Evolutionary conservation across 768 basidiomycete species (phyloP).

Genomic region (Boletus barrowsii): DNA sequence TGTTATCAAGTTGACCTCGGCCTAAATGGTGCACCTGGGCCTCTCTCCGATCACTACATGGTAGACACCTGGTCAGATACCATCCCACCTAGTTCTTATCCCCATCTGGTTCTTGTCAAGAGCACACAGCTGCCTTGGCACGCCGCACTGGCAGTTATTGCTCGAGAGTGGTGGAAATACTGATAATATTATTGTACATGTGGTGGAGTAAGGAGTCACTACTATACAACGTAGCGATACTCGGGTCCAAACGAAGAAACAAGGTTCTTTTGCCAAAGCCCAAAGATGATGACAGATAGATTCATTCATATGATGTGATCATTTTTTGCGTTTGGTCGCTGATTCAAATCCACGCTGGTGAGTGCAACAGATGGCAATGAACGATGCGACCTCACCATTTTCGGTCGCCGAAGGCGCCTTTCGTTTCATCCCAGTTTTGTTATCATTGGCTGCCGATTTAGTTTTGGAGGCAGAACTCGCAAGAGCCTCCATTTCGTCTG

Average conservation of each 20-base stretch:
- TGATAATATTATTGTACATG: slow-evolving; percentile 22
- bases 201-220: slow-evolving; percentile 12
- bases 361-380: not conserved
- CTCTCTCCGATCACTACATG: too few relatives aligned
- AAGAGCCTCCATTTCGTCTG: slow-evolving; percentile 52
- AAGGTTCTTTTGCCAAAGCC: not conserved
- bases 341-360: not conserved
- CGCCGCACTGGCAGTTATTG: not conserved
- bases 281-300: not conserved
- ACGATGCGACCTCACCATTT: slow-evolving; percentile 33
- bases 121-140: too few relatives aligned
- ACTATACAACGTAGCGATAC: slow-evolving; percentile 6
- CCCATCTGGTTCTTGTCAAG: too few relatives aligned
- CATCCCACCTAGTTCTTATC: too few relatives aligned
- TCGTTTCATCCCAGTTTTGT: slow-evolving; percentile 39
- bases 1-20: too few relatives aligned
- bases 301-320: not conserved
- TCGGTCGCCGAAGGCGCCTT: slow-evolving; percentile 42
- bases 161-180: slow-evolving; percentile 13
- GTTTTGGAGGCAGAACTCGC: slow-evolving; percentile 9
- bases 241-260: slow-evolving; percentile 1
- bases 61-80: too few relatives aligned
- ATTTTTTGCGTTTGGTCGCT: slow-evolving; percentile 42
- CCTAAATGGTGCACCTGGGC: too few relatives aligned
- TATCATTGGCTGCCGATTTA: slow-evolving; percentile 10